Conservation (phyloP, 164 flowering plant genomes). For the Warburgia ugandensis region DNA sequence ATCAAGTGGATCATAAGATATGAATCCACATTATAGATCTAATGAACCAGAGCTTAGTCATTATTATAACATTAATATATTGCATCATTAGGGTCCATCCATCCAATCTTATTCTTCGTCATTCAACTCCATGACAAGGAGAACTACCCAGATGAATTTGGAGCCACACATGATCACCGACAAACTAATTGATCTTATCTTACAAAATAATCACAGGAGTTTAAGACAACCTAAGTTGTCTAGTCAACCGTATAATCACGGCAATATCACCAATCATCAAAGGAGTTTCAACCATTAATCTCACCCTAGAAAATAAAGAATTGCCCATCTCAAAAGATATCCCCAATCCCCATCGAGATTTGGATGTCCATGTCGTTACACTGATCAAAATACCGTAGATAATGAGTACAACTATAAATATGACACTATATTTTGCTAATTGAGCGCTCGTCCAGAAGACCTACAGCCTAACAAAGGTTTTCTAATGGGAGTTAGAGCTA, state of each 20-base stretch:
- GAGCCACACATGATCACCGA: no score
- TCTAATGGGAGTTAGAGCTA: slow-evolving; percentile 30
- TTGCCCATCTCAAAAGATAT: background rate
- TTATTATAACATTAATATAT: no score
- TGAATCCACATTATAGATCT: no score
- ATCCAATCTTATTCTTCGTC: no score
- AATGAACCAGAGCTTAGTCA: no score
- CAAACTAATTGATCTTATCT: no score
- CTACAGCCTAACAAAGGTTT: background rate
- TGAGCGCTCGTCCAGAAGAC: background rate
- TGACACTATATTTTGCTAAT: background rate
- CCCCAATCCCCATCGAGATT: background rate
- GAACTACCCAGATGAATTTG: no score
- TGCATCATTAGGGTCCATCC: no score
- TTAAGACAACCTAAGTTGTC: background rate
- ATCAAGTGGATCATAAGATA: no score
- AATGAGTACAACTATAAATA: background rate
- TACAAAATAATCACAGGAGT: background rate
- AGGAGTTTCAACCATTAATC: background rate
- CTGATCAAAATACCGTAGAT: background rate
- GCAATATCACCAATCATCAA: slow-evolving; percentile 1
- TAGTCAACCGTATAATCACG: slow-evolving; percentile 16
- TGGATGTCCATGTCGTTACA: background rate
- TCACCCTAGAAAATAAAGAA: background rate
- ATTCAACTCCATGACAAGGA: no score